A percentile compares a stretch with the other conserved stretches of the same genome.
phyloP scores from a whole-genome alignment of 1,284 basidiomycete species.

The Trichosporon sp. region DNA sequence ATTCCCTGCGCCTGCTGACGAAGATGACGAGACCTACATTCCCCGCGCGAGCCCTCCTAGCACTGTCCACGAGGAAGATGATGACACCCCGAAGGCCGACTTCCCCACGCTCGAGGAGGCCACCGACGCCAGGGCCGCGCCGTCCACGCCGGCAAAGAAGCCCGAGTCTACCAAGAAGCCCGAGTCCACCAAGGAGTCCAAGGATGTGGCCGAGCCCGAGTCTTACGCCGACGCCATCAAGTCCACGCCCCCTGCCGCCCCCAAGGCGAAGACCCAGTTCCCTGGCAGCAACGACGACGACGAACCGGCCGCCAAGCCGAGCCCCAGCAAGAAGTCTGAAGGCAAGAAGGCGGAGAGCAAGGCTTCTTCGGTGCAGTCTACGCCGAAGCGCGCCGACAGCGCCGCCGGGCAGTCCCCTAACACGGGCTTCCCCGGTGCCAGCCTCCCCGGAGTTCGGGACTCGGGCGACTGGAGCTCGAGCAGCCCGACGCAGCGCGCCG shows the following conservation, averaged over 20 bases:
- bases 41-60: slow-evolving; percentile 27
- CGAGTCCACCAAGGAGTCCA: neutral
- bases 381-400: neutral
- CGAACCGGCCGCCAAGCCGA: neutral
- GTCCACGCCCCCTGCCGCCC: neutral
- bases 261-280: neutral
- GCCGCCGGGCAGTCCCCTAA: neutral
- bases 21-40: slow-evolving; percentile 12
- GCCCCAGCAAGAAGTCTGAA: neutral
- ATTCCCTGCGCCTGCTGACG: neutral
- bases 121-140: neutral
- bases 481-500: neutral
- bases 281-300: neutral
- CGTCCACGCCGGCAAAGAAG: neutral
- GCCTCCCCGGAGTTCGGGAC: neutral
- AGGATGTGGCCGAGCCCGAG: neutral
- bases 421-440: neutral
- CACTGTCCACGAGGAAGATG: slow-evolving; percentile 27
- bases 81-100: slow-evolving; percentile 10
- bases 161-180: neutral
- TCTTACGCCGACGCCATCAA: neutral
- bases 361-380: neutral
- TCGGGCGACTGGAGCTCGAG: neutral
- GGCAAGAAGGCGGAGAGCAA: neutral
- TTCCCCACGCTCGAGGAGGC: neutral